A percentile compares a stretch with the other conserved stretches of the same genome.
phyloP scores from a whole-genome alignment of 2,329 filamentous ascomycete genomes.

The Metarhizium guizhouense region DNA sequence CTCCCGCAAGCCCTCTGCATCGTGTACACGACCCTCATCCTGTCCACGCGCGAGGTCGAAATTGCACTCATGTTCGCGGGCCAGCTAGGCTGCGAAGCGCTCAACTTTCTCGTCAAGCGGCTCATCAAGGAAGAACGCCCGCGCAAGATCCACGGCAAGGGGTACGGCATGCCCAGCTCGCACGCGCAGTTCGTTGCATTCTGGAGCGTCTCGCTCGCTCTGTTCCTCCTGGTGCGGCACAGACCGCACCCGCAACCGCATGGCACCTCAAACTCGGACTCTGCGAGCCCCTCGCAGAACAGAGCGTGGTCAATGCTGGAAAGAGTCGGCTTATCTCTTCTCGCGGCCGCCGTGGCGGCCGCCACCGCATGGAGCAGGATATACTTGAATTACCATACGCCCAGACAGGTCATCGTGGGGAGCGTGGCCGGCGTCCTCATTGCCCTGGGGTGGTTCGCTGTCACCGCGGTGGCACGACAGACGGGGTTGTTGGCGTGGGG shows the following conservation, averaged over 20 bases:
- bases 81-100: slow-evolving; percentile 81
- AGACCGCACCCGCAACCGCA: slow-evolving; percentile 24
- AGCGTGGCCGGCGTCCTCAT: slow-evolving; percentile 59
- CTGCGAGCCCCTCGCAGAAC: slow-evolving; percentile 7
- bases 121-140: slow-evolving; percentile 89
- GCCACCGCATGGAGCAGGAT: slow-evolving; percentile 74
- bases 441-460: slow-evolving; percentile 69
- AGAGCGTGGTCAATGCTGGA: slow-evolving; percentile 52
- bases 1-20: slow-evolving; percentile 87
- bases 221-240: slow-evolving; percentile 82
- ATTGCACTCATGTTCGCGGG: slow-evolving; percentile 84
- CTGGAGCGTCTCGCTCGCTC: slow-evolving; percentile 73
- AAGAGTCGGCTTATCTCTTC: slow-evolving; percentile 44
- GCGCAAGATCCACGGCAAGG: slow-evolving; percentile 74
- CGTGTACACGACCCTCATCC: slow-evolving; percentile 81
- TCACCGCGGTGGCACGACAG: slow-evolving; percentile 57
- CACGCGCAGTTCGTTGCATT: slow-evolving; percentile 93
- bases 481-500: slow-evolving; percentile 64
- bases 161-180: slow-evolving; percentile 93
- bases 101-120: slow-evolving; percentile 86
- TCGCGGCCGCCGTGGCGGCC: slow-evolving; percentile 52
- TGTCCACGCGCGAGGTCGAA: slow-evolving; percentile 85
- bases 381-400: slow-evolving; percentile 89
- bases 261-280: background rate
- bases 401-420: slow-evolving; percentile 78